Evolutionary conservation across 177 flowering plant species (phyloP).

Genomic region (Vitis hybrid): DNA sequence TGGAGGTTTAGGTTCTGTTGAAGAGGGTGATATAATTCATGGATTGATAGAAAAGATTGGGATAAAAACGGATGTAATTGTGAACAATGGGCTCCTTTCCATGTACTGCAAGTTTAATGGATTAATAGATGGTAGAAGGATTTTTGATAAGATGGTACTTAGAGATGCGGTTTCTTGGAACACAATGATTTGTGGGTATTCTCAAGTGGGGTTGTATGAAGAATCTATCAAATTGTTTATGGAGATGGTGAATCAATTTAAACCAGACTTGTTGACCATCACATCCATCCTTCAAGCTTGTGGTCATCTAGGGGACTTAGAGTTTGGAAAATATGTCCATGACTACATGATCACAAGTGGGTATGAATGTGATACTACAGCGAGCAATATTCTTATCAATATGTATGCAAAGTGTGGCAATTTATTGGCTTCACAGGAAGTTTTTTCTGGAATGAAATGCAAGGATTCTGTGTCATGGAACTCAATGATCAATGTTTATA

Average conservation of each 20-base stretch:
- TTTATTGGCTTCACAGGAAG: slow-evolving; percentile 30
- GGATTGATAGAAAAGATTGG: slow-evolving; percentile 45
- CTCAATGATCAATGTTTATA: slow-evolving; percentile 37
- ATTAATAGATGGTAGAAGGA: slow-evolving; percentile 18
- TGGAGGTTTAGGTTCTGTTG: slow-evolving; percentile 35
- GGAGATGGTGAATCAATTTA: slow-evolving; percentile 35
- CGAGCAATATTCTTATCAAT: slow-evolving; percentile 41
- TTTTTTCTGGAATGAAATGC: slow-evolving; percentile 33
- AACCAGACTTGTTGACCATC: slow-evolving; percentile 45
- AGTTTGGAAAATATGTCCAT: slow-evolving; percentile 35
- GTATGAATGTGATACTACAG: slow-evolving; percentile 27
- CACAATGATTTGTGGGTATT: slow-evolving; percentile 49
- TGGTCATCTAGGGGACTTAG: slow-evolving; percentile 29
- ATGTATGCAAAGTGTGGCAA: slow-evolving; percentile 50
- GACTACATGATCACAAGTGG: slow-evolving; percentile 30
- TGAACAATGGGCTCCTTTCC: slow-evolving; percentile 42
- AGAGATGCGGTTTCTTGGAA: slow-evolving; percentile 57
- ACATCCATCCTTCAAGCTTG: slow-evolving; percentile 41
- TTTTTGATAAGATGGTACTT: slow-evolving; percentile 41
- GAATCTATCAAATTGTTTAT: slow-evolving; percentile 43
- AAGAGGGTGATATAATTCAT: slow-evolving; percentile 42
- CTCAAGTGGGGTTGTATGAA: slow-evolving; percentile 29
- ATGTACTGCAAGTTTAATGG: slow-evolving; percentile 42
- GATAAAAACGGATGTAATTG: slow-evolving; percentile 26
- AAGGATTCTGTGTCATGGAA: slow-evolving; percentile 52